Conservation (phyloP, 202 grass and related monocot genomes). For the Bolboschoenoplectus hybrid region DNA sequence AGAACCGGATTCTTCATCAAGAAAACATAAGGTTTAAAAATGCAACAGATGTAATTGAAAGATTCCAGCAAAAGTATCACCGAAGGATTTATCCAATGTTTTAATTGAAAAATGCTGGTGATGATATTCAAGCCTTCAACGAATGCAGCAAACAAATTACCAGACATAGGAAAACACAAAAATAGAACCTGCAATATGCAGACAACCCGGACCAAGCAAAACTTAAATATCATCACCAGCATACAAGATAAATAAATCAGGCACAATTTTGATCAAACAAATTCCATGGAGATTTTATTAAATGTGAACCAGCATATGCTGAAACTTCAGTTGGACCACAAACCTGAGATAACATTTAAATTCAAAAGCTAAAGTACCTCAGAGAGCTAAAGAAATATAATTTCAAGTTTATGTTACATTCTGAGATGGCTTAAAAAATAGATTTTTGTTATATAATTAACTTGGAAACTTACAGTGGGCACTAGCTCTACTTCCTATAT, state of each 20-base stretch:
- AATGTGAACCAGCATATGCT: background rate
- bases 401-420: conserved; percentile 16
- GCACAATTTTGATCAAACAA: background rate
- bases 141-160: background rate
- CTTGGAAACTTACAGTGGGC: background rate
- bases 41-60: background rate
- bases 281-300: background rate
- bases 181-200: conserved; percentile 29
- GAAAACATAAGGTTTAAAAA: background rate
- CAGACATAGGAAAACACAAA: background rate
- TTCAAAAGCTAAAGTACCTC: background rate
- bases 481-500: background rate
- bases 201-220: background rate
- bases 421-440: background rate
- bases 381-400: background rate
- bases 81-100: background rate
- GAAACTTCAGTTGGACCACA: background rate
- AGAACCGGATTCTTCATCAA: background rate
- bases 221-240: background rate
- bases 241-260: background rate
- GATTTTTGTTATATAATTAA: background rate
- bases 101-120: no score
- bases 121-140: background rate
- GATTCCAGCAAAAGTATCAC: background rate
- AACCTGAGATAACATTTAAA: background rate